A percentile compares a stretch with the other conserved stretches of the same genome.
Evolutionary conservation across 495 filamentous ascomycete genomes (phyloP).

Genomic region (Hamigera avellanea): DNA sequence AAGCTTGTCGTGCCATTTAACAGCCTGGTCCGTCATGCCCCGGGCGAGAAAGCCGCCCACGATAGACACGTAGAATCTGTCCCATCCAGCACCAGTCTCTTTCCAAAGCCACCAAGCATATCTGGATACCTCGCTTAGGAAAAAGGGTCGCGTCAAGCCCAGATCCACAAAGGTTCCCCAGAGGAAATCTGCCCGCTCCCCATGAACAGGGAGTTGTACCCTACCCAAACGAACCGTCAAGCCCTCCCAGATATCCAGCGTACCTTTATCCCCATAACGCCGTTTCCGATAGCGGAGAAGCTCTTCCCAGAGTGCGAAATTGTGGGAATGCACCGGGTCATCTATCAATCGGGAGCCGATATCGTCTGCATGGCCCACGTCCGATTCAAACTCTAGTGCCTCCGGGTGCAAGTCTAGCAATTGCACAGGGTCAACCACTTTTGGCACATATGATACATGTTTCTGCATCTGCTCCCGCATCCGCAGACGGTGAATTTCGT

Average conservation of each 20-base stretch:
- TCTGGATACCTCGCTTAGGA: slow-evolving; percentile 37
- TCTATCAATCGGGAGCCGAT: slow-evolving; percentile 42
- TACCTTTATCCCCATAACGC: slow-evolving; percentile 46
- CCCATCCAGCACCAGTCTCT: slow-evolving; percentile 30
- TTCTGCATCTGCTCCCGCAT: too few species aligned
- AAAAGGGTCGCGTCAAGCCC: slow-evolving; percentile 30
- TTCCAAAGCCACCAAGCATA: slow-evolving; percentile 46
- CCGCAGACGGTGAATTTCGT: not conserved
- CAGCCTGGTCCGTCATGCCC: slow-evolving; percentile 20
- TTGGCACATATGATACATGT: too few species aligned
- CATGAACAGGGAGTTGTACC: slow-evolving; percentile 33
- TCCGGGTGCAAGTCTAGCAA: slow-evolving; percentile 17
- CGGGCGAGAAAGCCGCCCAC: slow-evolving; percentile 34
- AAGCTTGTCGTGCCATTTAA: slow-evolving; percentile 37
- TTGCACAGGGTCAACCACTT: too few species aligned
- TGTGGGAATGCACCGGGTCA: slow-evolving; percentile 26
- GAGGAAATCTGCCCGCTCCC: slow-evolving; percentile 37
- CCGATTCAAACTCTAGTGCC: slow-evolving; percentile 39
- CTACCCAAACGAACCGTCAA: slow-evolving; percentile 35
- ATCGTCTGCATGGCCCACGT: slow-evolving; percentile 30
- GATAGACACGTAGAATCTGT: slow-evolving; percentile 35
- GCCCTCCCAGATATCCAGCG: slow-evolving; percentile 49
- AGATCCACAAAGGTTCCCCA: slow-evolving; percentile 45
- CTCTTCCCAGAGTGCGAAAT: slow-evolving; percentile 54
- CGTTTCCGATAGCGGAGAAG: slow-evolving; percentile 50